Conservation (phyloP, 768 basidiomycete species). For the Hericium erinaceus region DNA sequence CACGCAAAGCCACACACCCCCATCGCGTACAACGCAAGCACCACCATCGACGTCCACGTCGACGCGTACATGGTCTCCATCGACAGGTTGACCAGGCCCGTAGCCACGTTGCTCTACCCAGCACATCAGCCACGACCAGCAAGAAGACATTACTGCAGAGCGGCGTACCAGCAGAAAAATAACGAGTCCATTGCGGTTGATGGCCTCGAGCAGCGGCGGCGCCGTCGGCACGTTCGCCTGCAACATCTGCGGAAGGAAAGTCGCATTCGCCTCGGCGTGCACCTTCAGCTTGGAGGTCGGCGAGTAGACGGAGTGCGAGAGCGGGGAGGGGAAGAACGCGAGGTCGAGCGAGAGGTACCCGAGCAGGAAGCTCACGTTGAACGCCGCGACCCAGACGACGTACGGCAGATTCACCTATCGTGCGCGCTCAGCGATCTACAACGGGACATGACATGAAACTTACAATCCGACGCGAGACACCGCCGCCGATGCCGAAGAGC, state of each 20-base stretch:
- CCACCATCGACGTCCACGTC: slow-evolving; percentile 44
- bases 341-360: slow-evolving; percentile 75
- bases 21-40: slow-evolving; percentile 54
- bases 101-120: slow-evolving; percentile 73
- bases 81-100: slow-evolving; percentile 75
- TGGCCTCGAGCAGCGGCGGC: slow-evolving; percentile 58
- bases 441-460: slow-evolving; percentile 17
- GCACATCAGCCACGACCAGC: no score
- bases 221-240: slow-evolving; percentile 22
- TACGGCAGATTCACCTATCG: slow-evolving; percentile 80
- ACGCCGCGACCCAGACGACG: slow-evolving; percentile 81
- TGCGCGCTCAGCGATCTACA: neutral
- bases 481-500: slow-evolving; percentile 24
- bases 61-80: slow-evolving; percentile 75
- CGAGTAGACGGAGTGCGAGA: slow-evolving; percentile 24
- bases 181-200: slow-evolving; percentile 73
- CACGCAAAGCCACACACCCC: slow-evolving; percentile 57
- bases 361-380: slow-evolving; percentile 79
- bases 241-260: slow-evolving; percentile 17
- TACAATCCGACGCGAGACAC: slow-evolving; percentile 56
- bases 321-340: slow-evolving; percentile 45
- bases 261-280: slow-evolving; percentile 13
- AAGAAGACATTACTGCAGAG: neutral
- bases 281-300: slow-evolving; percentile 28
- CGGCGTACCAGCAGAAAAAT: slow-evolving; percentile 73